A percentile compares a stretch with the other conserved stretches of the same genome.
These are phyloP conservation scores for Ascocoryne sarcoides DNA, from an alignment of 2,329 filamentous ascomycete species.

Conservation along the genomic window DNA sequence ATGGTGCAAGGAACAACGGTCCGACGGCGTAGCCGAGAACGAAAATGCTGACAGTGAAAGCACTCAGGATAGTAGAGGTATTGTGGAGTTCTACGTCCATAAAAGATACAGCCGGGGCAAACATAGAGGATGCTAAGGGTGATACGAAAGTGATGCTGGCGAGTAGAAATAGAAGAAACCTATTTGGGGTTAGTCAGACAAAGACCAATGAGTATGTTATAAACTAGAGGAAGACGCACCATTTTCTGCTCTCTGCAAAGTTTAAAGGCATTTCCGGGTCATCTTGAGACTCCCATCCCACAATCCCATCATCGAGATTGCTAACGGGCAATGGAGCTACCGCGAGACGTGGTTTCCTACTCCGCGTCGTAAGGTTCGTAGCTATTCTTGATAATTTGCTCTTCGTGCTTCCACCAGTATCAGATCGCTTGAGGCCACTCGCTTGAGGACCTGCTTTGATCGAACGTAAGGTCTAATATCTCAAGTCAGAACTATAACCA, in stretches of 20 bases:
- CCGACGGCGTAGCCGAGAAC: constrained; percentile 51
- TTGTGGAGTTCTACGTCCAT: constrained; percentile 21
- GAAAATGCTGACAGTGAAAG: constrained; percentile 38
- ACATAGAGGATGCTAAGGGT: constrained; percentile 34
- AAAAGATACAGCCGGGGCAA: constrained; percentile 32
- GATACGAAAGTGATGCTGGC: constrained; percentile 29
- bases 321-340: constrained; percentile 33
- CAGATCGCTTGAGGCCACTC: constrained; percentile 9
- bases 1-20: constrained; percentile 56
- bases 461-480: constrained; percentile 13
- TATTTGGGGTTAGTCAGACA: not conserved
- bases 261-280: constrained; percentile 52
- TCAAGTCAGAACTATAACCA: not conserved
- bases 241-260: constrained; percentile 30
- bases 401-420: constrained; percentile 13
- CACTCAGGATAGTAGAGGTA: constrained; percentile 15
- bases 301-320: constrained; percentile 43
- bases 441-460: constrained; percentile 13
- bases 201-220: too few relatives aligned
- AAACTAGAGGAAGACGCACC: constrained; percentile 4
- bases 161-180: constrained; percentile 21
- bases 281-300: constrained; percentile 51
- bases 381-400: constrained; percentile 21
- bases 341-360: constrained; percentile 19
- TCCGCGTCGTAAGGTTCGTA: constrained; percentile 17